Percentiles rank a stretch among this genome's conserved stretches.
These are phyloP conservation scores for Scedosporium aurantiacum DNA, from an alignment of 2,329 filamentous ascomycete species.

Conservation along the genomic window DNA sequence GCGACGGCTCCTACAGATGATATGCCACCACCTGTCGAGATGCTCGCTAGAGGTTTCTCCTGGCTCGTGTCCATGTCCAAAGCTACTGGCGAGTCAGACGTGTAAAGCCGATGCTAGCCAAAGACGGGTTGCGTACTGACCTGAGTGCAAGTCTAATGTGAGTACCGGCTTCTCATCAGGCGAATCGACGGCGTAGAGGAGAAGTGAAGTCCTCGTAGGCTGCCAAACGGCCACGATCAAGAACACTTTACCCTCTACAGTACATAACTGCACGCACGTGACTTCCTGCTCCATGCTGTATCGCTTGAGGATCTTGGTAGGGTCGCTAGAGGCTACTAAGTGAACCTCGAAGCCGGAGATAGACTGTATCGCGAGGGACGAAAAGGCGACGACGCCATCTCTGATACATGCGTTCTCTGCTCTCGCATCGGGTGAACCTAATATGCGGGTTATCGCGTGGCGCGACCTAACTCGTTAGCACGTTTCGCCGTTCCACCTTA, in stretches of 20 bases:
- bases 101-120: neutral
- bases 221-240: constrained; percentile 19
- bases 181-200: constrained; percentile 5
- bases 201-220: constrained; percentile 6
- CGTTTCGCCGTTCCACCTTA: too few species aligned
- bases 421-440: constrained; percentile 15
- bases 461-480: constrained; percentile 15
- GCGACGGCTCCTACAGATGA: constrained; percentile 30
- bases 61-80: too few species aligned
- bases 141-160: neutral
- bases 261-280: constrained; percentile 30
- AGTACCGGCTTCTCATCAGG: neutral
- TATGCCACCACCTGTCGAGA: neutral
- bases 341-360: neutral
- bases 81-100: neutral
- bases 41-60: neutral
- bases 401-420: constrained; percentile 32
- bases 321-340: neutral
- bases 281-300: constrained; percentile 24
- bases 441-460: constrained; percentile 20
- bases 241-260: constrained; percentile 12
- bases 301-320: neutral
- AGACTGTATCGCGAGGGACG: constrained; percentile 19
- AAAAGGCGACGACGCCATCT: constrained; percentile 29
- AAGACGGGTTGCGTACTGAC: neutral